Evolutionary conservation across 2,329 filamentous ascomycete genomes (phyloP).

Genomic region (Ilyonectria mors-panacis): DNA sequence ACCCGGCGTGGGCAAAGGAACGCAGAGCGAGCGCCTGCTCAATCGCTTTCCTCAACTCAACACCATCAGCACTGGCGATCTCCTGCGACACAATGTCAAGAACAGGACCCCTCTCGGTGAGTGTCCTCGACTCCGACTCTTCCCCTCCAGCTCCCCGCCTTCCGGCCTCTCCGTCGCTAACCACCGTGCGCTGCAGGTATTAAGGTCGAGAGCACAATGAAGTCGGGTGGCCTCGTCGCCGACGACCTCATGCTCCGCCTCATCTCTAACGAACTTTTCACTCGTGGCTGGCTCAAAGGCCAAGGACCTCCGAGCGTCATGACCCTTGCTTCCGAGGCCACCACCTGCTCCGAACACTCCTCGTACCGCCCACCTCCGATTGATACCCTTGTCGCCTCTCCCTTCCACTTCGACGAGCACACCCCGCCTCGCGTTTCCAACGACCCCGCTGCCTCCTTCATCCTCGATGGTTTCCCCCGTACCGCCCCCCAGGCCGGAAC

Average conservation of each 20-base stretch:
- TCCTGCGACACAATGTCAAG: constrained; percentile 93
- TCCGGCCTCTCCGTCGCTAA: constrained; percentile 19
- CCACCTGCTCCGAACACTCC: constrained; percentile 55
- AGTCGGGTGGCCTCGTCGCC: constrained; percentile 88
- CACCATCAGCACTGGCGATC: constrained; percentile 93
- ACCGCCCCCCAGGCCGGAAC: constrained; percentile 84
- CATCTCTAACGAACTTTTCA: constrained; percentile 90
- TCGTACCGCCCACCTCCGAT: constrained; percentile 52
- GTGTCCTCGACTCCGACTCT: constrained; percentile 38
- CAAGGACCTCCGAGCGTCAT: constrained; percentile 63
- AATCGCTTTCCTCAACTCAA: constrained; percentile 89
- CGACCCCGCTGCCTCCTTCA: constrained; percentile 86
- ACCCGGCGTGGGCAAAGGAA: constrained; percentile 97
- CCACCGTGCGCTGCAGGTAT: constrained; percentile 72
- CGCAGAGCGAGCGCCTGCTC: constrained; percentile 91
- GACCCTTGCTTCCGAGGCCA: constrained; percentile 63
- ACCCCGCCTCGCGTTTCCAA: constrained; percentile 68
- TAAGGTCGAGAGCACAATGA: constrained; percentile 91
- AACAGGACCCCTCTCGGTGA: constrained; percentile 87
- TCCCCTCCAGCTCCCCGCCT: neutral
- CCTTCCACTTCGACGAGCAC: constrained; percentile 56
- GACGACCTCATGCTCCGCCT: constrained; percentile 93
- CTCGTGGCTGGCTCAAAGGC: constrained; percentile 84
- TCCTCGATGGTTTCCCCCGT: constrained; percentile 96
- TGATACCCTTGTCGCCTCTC: constrained; percentile 59